Base-by-base conservation (phyloP, 1,284 basidiomycete genomes). In the Tilletiaria anomala region DNA sequence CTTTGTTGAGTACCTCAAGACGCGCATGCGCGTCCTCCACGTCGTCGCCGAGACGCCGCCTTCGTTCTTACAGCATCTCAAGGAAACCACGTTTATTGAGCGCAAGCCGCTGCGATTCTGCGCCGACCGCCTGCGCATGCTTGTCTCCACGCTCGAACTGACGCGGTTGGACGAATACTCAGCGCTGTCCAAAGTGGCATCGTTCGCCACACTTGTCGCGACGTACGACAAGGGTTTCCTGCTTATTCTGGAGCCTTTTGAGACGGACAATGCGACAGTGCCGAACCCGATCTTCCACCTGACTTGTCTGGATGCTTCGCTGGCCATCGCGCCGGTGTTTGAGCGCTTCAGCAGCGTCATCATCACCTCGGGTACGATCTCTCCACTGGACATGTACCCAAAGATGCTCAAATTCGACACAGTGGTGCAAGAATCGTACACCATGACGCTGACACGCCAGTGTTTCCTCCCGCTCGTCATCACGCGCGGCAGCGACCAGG, bases 381-480 rank as follows among this genome's bases (percentile, higher is more conserved):
- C 88, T 5, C 93, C 93, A 4, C 71, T 97, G 43, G 93, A 99
- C 71, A 99, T 99, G 93, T 93, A 99, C 69, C 93, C 93, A 17
- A 99, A 97, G 70, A 99, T 99, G 83, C 75, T 99, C 33, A 86
- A 91, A 58, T 99, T 99, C 67, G 87, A 87, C 22, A 89, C 93
- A 2, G 87, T 93, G 17, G 84, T 94, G 8, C 84, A 93, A 70
- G 91, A 96, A 69, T 85, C 83, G 3, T 99, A 97, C 70, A 78
- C 91, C 3, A 99, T 99, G 93, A 94, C 93, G 11, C 76, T 99
- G 23, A 84, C 86, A 3, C 78, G 93, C 44, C 93, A 96, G 61
- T 87, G 88, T 45, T 99, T 99, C 72, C 70, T 99, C 58, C 93
- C 93, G n/a, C 73, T 97, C 69, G 86, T 97, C 50, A 94, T 97